Evolutionary conservation across 2,329 filamentous ascomycete species (phyloP), one percentile per base, ranked within the genome.

Genomic region (Microsporum ferrugineum): DNA sequence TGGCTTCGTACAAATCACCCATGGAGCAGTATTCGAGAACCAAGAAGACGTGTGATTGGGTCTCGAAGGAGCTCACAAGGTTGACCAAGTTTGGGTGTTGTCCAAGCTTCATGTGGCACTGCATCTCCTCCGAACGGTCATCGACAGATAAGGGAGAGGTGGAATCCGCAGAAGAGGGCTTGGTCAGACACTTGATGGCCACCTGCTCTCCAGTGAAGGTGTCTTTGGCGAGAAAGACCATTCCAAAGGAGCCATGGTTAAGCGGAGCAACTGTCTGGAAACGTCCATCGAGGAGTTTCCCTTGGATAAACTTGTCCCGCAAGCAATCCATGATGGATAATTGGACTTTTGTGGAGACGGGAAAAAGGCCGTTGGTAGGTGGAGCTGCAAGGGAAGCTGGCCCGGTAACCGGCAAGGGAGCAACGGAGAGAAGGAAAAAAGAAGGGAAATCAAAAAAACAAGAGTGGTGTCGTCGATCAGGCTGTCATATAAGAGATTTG

Each of bases 231-330:
- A 91, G 86, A 77, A 96, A 96, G 69, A 99, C 94, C 89, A 97
- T 95, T 72, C 94, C 94, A 72, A 97, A 99, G 61, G 94, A 97
- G 68, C 94, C 94, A 82, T 96, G 91, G 73, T 99, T 99, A 78
- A 99, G 88, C 62, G 94, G 91, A 67, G 91, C 89, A 71, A 96
- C 82, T 61, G 91, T 95, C 77, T 88, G 82, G 75, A 94, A 99
- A 67, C 94, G 91, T 74, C 89, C 91, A 73, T 89, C 86, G 72
- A 96, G 85, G 72, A 95, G 78, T 76, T 88, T 84, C 75, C 88
- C 89, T 75, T 85, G 80, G 71, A 85, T 79, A 77, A 96, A 94
- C 71, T 85, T 82, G 77, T 91, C 85, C 78, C 86, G 85, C 80
- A 95, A 84, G 80, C 90, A 95, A 78, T 91, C 89, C 90, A 95